phyloP scores from a whole-genome alignment of 2,329 filamentous ascomycete genomes.

The Fusarium ramigenum region DNA sequence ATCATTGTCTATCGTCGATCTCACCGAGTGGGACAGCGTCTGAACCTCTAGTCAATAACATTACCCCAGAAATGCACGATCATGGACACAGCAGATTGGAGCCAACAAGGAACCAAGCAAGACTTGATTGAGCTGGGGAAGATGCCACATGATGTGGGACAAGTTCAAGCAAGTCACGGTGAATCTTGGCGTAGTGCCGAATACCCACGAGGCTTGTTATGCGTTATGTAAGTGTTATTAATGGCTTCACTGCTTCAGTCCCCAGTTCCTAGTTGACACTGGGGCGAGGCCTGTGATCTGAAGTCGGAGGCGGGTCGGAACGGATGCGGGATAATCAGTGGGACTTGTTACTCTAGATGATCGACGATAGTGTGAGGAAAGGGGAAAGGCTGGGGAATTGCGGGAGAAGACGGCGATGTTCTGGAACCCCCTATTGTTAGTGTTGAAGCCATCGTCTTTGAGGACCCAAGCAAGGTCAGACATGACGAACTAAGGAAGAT shows the following conservation, averaged over 20 bases:
- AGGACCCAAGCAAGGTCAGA: neutral
- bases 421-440: neutral
- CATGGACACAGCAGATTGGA: neutral
- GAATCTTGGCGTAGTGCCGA: conserved; percentile 27
- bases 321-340: conserved; percentile 9
- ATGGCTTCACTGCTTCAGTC: neutral
- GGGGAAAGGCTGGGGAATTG: neutral
- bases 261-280: neutral
- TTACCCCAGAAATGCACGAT: conserved; percentile 17
- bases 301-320: conserved; percentile 7
- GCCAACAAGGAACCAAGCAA: neutral
- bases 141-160: conserved; percentile 13
- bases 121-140: neutral
- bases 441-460: neutral
- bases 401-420: neutral
- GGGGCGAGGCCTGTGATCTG: neutral
- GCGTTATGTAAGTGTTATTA: conserved; percentile 18
- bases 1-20: neutral
- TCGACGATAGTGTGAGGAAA: neutral
- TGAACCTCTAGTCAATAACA: neutral
- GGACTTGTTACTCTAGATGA: neutral
- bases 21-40: neutral
- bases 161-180: neutral
- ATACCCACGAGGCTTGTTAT: conserved; percentile 6
- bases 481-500: neutral